Evolutionary conservation across 345 rosid species (phyloP).

Genomic region (Linum usitatissimum): DNA sequence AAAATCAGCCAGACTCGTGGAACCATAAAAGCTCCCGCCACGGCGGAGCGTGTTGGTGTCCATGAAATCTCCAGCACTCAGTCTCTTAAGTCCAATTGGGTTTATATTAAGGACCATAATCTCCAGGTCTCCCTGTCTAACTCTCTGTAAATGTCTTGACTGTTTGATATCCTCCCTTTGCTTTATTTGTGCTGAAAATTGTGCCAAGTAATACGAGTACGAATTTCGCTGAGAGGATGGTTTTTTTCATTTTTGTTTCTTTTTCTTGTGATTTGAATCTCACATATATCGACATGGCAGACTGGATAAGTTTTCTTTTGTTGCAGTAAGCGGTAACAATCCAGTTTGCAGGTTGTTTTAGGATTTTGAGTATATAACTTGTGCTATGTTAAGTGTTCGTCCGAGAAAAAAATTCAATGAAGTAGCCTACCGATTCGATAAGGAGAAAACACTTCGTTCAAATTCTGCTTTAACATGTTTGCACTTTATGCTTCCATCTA

Average conservation of each 20-base stretch:
- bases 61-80: slow-evolving; percentile 84
- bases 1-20: slow-evolving; percentile 63
- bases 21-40: slow-evolving; percentile 56
- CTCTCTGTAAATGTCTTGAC: neutral
- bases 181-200: neutral
- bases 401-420: too few species aligned
- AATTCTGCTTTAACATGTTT: too few species aligned
- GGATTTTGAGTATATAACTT: too few species aligned
- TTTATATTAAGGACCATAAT: slow-evolving; percentile 68
- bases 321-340: neutral
- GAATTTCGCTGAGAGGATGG: too few species aligned
- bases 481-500: too few species aligned
- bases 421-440: too few species aligned
- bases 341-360: neutral
- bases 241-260: too few species aligned
- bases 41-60: slow-evolving; percentile 69
- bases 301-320: neutral
- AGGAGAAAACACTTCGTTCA: too few species aligned
- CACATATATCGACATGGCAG: too few species aligned
- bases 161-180: neutral
- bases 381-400: too few species aligned
- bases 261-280: too few species aligned
- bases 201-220: neutral
- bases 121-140: slow-evolving; percentile 90
- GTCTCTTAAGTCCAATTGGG: slow-evolving; percentile 81